These are phyloP conservation scores for Camellia oleifera DNA, from an alignment of 179 eudicot genomes.

Conservation along the genomic window DNA sequence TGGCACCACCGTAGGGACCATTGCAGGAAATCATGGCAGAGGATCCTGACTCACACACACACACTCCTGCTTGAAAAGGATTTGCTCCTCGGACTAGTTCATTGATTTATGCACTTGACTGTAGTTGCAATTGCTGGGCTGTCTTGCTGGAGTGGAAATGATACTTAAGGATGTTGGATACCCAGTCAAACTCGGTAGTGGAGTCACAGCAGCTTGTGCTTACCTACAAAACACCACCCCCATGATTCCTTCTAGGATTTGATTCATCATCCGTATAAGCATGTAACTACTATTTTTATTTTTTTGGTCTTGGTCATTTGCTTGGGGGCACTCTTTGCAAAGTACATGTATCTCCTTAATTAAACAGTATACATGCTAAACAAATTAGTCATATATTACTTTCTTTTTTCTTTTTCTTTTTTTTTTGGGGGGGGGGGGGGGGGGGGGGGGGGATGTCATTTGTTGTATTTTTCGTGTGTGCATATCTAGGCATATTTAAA, in stretches of 20 bases:
- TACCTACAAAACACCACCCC: slow-evolving; percentile 83
- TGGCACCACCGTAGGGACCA: too few relatives aligned
- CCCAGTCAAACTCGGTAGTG: slow-evolving; percentile 93
- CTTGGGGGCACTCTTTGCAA: slow-evolving; percentile 11
- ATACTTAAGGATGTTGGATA: slow-evolving; percentile 74
- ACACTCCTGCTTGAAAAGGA: neutral
- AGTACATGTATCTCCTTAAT: neutral
- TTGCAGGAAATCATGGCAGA: too few relatives aligned
- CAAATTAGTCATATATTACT: too few relatives aligned
- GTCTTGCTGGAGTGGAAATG: slow-evolving; percentile 66
- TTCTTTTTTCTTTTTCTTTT: too few relatives aligned
- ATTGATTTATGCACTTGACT: neutral
- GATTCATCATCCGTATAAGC: slow-evolving; percentile 21
- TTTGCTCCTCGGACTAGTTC: neutral
- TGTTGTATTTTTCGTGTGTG: too few relatives aligned
- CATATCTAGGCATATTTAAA: too few relatives aligned
- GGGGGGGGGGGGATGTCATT: too few relatives aligned
- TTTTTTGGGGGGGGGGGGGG: too few relatives aligned
- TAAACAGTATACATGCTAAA: too few relatives aligned
- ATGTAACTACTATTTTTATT: slow-evolving; percentile 1
- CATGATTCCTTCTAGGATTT: slow-evolving; percentile 89
- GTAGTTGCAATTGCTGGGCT: slow-evolving; percentile 95
- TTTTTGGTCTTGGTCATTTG: neutral
- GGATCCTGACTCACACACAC: too few relatives aligned
- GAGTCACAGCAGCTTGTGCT: slow-evolving; percentile 87